Evolutionary conservation across 306 rosid genomes (phyloP).

Genomic region (Sechiopsis laciniata): DNA sequence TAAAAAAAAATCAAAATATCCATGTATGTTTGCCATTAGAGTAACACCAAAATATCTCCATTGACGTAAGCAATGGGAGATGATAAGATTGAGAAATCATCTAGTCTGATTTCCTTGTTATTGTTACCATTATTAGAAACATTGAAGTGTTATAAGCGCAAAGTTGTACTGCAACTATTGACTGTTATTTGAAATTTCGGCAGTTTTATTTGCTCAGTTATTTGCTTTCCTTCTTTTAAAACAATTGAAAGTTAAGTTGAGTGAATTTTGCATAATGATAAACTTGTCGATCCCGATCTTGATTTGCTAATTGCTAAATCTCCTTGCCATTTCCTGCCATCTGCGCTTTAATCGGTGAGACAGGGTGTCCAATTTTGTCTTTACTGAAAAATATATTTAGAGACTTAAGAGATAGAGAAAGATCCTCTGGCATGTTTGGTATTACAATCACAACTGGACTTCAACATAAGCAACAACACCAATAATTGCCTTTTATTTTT

Average conservation of each 20-base stretch:
- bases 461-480: slow-evolving; percentile 1
- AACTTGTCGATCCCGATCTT: not conserved
- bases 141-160: not conserved
- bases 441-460: not conserved
- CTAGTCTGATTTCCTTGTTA: not conserved
- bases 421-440: not conserved
- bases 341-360: slow-evolving; percentile 18
- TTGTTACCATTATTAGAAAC: not conserved
- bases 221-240: not conserved
- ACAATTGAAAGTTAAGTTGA: too few relatives aligned
- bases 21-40: not conserved
- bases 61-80: not conserved
- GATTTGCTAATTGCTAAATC: slow-evolving; percentile 13
- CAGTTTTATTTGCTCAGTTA: not conserved
- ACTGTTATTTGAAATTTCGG: not conserved
- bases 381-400: too few relatives aligned
- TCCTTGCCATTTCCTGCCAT: slow-evolving; percentile 10
- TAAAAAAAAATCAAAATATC: not conserved
- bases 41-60: not conserved
- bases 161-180: not conserved
- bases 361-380: not conserved
- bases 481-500: not conserved
- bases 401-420: too few relatives aligned
- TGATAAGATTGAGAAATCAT: not conserved
- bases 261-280: too few relatives aligned